Conservation (phyloP, 371 early-diverging fungal species). For the Dipsacomyces acuminosporus region DNA sequence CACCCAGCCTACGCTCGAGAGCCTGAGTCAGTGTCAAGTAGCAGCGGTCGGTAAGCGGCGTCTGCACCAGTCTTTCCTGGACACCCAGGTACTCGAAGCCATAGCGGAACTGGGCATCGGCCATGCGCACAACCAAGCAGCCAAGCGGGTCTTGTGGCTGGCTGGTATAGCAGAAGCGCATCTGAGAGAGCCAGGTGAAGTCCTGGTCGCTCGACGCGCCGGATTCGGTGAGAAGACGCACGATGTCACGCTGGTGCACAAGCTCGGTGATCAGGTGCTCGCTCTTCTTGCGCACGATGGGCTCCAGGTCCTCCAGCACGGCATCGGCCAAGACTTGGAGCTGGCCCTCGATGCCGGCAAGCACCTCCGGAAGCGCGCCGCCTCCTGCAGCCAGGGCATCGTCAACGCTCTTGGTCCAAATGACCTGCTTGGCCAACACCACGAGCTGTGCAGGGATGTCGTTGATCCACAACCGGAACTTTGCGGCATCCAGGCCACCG, state of each 20-base stretch:
- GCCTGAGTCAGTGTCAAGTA: slow-evolving; percentile 97
- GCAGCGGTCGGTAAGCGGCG: slow-evolving; percentile 96
- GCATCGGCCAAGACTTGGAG: slow-evolving; percentile 87
- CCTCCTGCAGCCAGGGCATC: slow-evolving; percentile 53
- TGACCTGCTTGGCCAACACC: slow-evolving; percentile 82
- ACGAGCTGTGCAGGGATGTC: slow-evolving; percentile 90
- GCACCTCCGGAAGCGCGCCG: slow-evolving; percentile 54
- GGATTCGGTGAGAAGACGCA: slow-evolving; percentile 62
- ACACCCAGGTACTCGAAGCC: slow-evolving; percentile 98
- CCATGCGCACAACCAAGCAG: slow-evolving; percentile 81
- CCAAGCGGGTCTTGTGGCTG: slow-evolving; percentile 59
- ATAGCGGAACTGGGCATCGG: slow-evolving; percentile 89
- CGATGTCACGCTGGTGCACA: slow-evolving; percentile 96
- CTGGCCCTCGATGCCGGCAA: slow-evolving; percentile 64
- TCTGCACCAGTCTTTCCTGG: slow-evolving; percentile 94
- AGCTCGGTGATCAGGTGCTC: slow-evolving; percentile 97
- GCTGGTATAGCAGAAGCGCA: slow-evolving; percentile 85
- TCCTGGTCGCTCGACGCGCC: slow-evolving; percentile 63
- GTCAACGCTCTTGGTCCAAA: slow-evolving; percentile 90
- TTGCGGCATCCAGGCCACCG: slow-evolving; percentile 50
- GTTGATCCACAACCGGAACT: slow-evolving; percentile 83
- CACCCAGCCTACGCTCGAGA: slow-evolving; percentile 86
- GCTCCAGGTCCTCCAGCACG: slow-evolving; percentile 78
- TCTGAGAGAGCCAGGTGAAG: slow-evolving; percentile 94
- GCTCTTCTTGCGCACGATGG: slow-evolving; percentile 87